These are phyloP conservation scores for Sarocladium oryzae DNA, from an alignment of 2,329 filamentous ascomycete genomes.

Conservation along the genomic window DNA sequence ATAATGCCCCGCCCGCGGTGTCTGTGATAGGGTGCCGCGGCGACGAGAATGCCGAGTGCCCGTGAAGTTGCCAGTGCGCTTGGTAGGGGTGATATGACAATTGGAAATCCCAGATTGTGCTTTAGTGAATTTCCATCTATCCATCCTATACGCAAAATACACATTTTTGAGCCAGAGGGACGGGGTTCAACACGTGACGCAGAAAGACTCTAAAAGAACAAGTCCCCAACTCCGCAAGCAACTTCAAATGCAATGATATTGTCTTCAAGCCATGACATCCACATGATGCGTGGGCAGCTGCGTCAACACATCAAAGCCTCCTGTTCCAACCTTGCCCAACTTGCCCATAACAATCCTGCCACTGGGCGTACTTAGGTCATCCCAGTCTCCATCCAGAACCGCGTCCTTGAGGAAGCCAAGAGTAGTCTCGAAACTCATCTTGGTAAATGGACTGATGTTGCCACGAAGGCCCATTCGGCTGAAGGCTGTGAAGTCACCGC, in stretches of 20 bases:
- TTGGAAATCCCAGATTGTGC: no score
- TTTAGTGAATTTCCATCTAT: no score
- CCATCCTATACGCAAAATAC: not conserved
- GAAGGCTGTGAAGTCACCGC: constrained; percentile 83
- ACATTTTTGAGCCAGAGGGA: no score
- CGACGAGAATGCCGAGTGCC: no score
- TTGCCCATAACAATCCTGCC: constrained; percentile 83
- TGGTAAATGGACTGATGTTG: constrained; percentile 86
- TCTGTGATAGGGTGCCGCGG: no score
- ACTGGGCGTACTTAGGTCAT: constrained; percentile 79
- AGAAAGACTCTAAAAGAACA: not conserved
- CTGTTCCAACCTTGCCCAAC: constrained; percentile 78
- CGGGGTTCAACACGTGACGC: no score
- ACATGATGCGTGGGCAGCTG: constrained; percentile 47
- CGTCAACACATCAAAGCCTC: constrained; percentile 81
- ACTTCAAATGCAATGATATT: not conserved
- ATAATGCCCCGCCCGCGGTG: no score
- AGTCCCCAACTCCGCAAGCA: not conserved
- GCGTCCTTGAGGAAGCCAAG: constrained; percentile 90
- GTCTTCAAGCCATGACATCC: constrained; percentile 19
- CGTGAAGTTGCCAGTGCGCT: no score
- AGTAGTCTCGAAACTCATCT: constrained; percentile 99
- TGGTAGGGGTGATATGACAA: no score
- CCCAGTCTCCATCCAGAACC: constrained; percentile 81
- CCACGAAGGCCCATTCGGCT: constrained; percentile 82